Conservation (phyloP, 257 asterid species). For the Nicotiana undulata region DNA sequence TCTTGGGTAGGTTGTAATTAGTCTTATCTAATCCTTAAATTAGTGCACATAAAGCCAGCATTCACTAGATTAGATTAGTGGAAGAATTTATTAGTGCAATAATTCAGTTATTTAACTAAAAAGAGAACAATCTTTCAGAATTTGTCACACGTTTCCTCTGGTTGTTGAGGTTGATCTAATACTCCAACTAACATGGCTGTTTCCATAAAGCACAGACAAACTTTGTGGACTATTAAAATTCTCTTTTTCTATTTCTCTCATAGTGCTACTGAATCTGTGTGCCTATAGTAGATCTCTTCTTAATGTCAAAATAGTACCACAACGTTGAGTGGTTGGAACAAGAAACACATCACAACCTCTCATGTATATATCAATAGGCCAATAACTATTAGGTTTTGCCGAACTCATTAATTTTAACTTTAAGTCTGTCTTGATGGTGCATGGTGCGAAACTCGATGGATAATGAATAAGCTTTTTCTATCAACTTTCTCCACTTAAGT, state of each 20-base stretch:
- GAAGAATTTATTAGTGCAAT: neutral
- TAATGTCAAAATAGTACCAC: neutral
- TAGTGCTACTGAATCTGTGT: neutral
- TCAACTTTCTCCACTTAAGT: neutral
- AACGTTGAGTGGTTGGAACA: neutral
- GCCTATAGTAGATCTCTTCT: neutral
- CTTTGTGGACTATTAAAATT: neutral
- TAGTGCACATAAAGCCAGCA: neutral
- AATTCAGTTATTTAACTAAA: neutral
- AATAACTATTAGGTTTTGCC: too few relatives aligned
- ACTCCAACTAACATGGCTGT: neutral
- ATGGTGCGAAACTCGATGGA: neutral
- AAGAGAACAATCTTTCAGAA: neutral
- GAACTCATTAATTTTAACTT: too few relatives aligned
- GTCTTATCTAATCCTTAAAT: conserved; percentile 2
- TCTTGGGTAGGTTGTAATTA: conserved; percentile 7
- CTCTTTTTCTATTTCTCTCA: neutral
- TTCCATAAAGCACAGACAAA: neutral
- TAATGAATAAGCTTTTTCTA: neutral
- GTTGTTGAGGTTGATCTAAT: neutral
- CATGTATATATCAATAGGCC: neutral
- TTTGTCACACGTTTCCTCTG: neutral
- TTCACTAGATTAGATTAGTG: conserved; percentile 8
- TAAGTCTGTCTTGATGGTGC: too few relatives aligned
- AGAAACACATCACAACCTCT: neutral